phyloP scores from a whole-genome alignment of 2,329 filamentous ascomycete genomes.

The Chaetothyriales sp. region DNA sequence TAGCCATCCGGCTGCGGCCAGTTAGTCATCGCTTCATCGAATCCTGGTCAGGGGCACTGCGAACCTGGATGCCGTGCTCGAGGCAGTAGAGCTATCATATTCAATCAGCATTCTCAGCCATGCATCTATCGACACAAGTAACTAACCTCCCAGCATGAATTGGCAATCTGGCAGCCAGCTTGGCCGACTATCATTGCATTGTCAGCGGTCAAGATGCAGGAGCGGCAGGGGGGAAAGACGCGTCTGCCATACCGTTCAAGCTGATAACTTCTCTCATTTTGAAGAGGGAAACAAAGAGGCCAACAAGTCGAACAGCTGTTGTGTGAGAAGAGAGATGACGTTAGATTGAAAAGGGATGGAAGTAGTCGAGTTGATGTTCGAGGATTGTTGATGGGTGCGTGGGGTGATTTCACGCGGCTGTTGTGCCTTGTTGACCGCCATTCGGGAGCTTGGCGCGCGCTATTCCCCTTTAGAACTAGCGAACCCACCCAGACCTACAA shows the following conservation, averaged over 20 bases:
- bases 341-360: not conserved
- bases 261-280: conserved; percentile 99
- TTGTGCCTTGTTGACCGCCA: not conserved
- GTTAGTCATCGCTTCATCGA: conserved; percentile 11
- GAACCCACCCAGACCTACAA: too few relatives aligned
- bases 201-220: conserved; percentile 34
- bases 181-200: conserved; percentile 66
- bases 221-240: conserved; percentile 10
- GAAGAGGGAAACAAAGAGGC: conserved; percentile 5
- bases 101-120: conserved; percentile 19
- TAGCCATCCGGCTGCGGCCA: conserved; percentile 77
- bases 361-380: not conserved
- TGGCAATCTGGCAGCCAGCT: conserved; percentile 99
- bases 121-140: not conserved
- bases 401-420: not conserved
- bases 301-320: not conserved
- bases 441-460: not conserved
- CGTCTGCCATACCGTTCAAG: conserved; percentile 70
- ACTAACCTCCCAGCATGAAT: conserved; percentile 99
- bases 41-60: conserved; percentile 21
- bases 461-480: not conserved
- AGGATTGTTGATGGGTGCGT: not conserved
- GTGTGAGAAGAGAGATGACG: not conserved
- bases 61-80: conserved; percentile 97
- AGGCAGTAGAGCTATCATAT: conserved; percentile 84